Percentiles rank a stretch among this genome's conserved stretches.
These are phyloP conservation scores for Verticillium tricorpus DNA, from an alignment of 2,329 filamentous ascomycete species.

Conservation along the genomic window DNA sequence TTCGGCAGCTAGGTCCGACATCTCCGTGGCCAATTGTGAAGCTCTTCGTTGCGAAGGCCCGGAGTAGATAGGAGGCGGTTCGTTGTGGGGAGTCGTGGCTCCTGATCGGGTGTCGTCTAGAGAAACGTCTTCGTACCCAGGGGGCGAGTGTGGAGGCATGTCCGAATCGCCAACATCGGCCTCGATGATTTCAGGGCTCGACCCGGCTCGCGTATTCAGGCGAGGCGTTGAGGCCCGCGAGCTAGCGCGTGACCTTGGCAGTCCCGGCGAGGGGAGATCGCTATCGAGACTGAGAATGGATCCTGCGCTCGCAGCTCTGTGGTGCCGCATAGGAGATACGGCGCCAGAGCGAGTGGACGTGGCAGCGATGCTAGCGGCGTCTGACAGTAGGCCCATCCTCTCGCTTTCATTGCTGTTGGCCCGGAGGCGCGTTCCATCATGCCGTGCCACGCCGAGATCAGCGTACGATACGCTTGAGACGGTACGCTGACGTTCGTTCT, in stretches of 20 bases:
- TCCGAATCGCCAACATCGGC: conserved; percentile 41
- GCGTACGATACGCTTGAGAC: conserved; percentile 74
- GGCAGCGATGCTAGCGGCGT: conserved; percentile 59
- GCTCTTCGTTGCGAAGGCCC: conserved; percentile 25
- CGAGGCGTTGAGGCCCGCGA: conserved; percentile 40
- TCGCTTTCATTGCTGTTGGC: conserved; percentile 72
- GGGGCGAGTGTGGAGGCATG: conserved; percentile 41
- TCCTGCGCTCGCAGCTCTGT: conserved; percentile 44
- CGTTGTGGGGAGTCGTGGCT: conserved; percentile 36
- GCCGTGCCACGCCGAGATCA: conserved; percentile 69
- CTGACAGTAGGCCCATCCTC: conserved; percentile 64
- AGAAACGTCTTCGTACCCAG: conserved; percentile 49
- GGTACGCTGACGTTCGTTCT: conserved; percentile 57
- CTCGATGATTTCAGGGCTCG: conserved; percentile 49
- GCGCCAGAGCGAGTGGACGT: conserved; percentile 27
- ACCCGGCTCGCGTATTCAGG: conserved; percentile 36
- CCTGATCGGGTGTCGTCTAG: conserved; percentile 34
- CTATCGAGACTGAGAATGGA: conserved; percentile 52
- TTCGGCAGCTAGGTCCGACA: conserved; percentile 8
- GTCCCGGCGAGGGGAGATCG: conserved; percentile 34
- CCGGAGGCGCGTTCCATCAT: conserved; percentile 71
- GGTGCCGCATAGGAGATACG: conserved; percentile 28
- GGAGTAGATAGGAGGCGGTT: conserved; percentile 49
- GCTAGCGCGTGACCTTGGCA: conserved; percentile 32
- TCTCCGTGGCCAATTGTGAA: conserved; percentile 14